Evolutionary conservation across 495 filamentous ascomycete genomes (phyloP).

Genomic region (Parachaetomium inaequale): DNA sequence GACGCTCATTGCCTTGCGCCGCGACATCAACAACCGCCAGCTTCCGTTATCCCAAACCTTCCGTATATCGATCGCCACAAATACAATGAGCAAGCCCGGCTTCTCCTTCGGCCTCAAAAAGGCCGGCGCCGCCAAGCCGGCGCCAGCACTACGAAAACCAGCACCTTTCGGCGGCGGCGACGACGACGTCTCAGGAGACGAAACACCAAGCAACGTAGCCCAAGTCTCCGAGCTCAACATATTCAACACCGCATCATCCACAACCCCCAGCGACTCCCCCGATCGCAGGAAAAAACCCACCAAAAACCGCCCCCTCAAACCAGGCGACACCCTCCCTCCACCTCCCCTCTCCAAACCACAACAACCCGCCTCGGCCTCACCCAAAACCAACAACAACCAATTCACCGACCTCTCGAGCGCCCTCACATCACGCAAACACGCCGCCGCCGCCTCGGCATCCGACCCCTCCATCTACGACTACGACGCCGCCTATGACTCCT

Average conservation of each 20-base stretch:
- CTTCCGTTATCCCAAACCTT: not conserved
- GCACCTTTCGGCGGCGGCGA: slow-evolving; percentile 30
- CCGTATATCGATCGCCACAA: not conserved
- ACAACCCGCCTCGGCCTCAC: too few relatives aligned
- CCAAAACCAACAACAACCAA: too few relatives aligned
- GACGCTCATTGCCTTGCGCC: not conserved
- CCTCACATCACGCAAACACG: slow-evolving; percentile 52
- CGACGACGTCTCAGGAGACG: slow-evolving; percentile 25
- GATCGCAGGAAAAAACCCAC: slow-evolving; percentile 35
- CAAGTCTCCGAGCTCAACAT: slow-evolving; percentile 27
- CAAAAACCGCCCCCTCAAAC: slow-evolving; percentile 34
- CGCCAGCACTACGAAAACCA: slow-evolving; percentile 21
- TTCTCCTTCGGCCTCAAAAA: slow-evolving; percentile 44
- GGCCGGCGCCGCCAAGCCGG: slow-evolving; percentile 22
- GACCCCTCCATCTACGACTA: slow-evolving; percentile 76
- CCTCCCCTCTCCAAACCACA: not conserved
- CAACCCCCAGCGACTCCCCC: not conserved
- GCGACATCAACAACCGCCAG: slow-evolving; percentile 1
- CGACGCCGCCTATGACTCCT: slow-evolving; percentile 66
- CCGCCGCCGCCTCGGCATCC: slow-evolving; percentile 52
- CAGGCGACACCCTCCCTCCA: slow-evolving; percentile 11
- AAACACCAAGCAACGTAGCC: slow-evolving; percentile 15
- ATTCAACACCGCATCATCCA: slow-evolving; percentile 9
- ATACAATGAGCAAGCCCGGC: slow-evolving; percentile 27
- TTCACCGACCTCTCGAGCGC: slow-evolving; percentile 56